Conservation (phyloP, 306 rosid species). For the Medicago lupulina region DNA sequence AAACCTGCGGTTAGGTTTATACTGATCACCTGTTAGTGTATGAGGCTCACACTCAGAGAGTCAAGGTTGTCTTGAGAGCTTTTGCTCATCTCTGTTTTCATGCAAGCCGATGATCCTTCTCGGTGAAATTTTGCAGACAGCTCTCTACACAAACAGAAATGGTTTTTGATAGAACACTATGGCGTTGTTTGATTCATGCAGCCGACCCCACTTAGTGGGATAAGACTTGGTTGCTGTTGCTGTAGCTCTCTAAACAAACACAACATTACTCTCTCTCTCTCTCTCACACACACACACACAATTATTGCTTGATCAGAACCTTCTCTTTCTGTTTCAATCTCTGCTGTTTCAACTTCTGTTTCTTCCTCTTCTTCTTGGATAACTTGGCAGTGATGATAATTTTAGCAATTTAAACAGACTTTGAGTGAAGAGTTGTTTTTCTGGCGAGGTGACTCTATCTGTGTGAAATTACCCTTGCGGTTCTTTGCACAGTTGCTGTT, state of each 20-base stretch:
- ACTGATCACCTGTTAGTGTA: neutral
- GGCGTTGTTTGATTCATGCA: too few species aligned
- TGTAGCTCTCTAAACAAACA: too few species aligned
- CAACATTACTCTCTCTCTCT: neutral
- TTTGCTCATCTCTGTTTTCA: neutral
- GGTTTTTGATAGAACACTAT: too few species aligned
- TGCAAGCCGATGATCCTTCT: neutral
- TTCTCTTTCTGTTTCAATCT: neutral
- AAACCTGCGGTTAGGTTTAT: neutral
- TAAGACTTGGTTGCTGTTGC: too few species aligned
- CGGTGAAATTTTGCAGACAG: neutral
- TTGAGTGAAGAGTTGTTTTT: too few species aligned
- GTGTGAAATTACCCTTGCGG: conserved; percentile 17
- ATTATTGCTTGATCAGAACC: neutral
- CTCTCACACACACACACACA: too few species aligned
- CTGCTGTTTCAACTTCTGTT: neutral
- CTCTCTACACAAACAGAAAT: neutral
- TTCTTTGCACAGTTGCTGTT: conserved; percentile 2
- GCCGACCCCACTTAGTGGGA: too few species aligned
- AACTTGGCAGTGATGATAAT: too few species aligned
- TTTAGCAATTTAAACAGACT: too few species aligned
- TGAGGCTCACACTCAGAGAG: conserved; percentile 42
- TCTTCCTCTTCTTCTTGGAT: too few species aligned
- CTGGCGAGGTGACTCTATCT: neutral
- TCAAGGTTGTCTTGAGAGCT: neutral